Conservation (phyloP, 257 asterid genomes). For the Nicotiana knightiana region DNA sequence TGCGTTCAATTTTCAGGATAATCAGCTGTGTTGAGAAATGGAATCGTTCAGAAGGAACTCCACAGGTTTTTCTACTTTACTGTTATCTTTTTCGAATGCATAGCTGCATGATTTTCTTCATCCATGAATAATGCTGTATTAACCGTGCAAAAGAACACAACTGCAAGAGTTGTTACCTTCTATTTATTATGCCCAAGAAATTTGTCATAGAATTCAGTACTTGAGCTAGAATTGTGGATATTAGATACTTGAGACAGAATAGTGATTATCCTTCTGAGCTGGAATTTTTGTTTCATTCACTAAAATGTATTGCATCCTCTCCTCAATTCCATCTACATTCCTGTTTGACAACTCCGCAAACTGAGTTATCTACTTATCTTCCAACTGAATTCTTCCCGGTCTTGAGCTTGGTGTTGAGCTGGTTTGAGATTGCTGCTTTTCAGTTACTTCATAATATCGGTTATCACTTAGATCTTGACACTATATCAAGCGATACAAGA, state of each 20-base stretch:
- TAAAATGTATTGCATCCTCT: neutral
- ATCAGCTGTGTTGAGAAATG: constrained; percentile 72
- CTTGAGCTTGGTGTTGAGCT: neutral
- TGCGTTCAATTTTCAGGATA: constrained; percentile 34
- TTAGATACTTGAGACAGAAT: neutral
- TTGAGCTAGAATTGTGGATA: neutral
- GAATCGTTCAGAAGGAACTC: constrained; percentile 72
- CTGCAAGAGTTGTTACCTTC: neutral
- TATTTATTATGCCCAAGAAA: neutral
- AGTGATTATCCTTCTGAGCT: neutral
- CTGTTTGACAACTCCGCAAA: neutral
- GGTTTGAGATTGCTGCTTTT: neutral
- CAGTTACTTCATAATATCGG: neutral
- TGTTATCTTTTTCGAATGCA: neutral
- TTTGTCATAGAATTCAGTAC: neutral
- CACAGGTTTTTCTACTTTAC: constrained; percentile 47
- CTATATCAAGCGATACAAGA: neutral
- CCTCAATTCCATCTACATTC: neutral
- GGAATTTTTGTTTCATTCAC: neutral
- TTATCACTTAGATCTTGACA: neutral
- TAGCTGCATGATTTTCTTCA: neutral
- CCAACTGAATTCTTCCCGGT: neutral
- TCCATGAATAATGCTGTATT: neutral
- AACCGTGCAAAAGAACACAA: neutral
- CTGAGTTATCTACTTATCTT: neutral